Evolutionary conservation across 1,284 basidiomycete genomes (phyloP).

Genomic region (Leccinum ponderosum): DNA sequence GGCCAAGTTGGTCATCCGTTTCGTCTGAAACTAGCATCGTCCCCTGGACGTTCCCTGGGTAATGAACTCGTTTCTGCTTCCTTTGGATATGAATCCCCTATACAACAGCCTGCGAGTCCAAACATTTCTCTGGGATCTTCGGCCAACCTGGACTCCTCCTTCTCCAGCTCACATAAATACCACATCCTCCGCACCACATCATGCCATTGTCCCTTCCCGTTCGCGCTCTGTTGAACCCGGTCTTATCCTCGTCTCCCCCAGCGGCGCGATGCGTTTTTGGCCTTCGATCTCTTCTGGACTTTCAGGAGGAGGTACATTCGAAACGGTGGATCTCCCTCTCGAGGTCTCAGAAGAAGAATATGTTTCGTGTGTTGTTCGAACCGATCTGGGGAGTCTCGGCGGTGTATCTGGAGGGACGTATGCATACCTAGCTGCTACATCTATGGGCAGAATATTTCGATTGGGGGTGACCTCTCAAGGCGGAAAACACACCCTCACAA

Average conservation of each 20-base stretch:
- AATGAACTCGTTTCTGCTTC: conserved; percentile 18
- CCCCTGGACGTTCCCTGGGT: conserved; percentile 13
- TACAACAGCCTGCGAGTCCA: conserved; percentile 26
- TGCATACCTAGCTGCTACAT: conserved; percentile 63
- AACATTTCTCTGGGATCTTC: conserved; percentile 21
- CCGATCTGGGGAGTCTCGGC: conserved; percentile 50
- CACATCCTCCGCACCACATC: conserved; percentile 52
- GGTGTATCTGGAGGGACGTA: conserved; percentile 10
- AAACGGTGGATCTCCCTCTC: conserved; percentile 52
- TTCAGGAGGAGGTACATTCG: conserved; percentile 74
- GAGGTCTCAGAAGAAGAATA: conserved; percentile 48
- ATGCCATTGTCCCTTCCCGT: conserved; percentile 67
- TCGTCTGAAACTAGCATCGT: conserved; percentile 29
- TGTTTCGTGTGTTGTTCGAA: conserved; percentile 63
- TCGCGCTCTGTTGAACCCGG: conserved; percentile 67
- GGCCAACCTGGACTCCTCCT: conserved; percentile 11
- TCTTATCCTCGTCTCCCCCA: conserved; percentile 64
- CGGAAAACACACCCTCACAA: conserved; percentile 61
- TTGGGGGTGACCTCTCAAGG: conserved; percentile 63
- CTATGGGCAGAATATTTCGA: conserved; percentile 64
- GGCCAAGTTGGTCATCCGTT: conserved; percentile 29
- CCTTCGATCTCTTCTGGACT: conserved; percentile 78
- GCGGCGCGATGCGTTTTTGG: conserved; percentile 74
- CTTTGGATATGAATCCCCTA: conserved; percentile 21
- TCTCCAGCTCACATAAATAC: conserved; percentile 36